Evolutionary conservation across 208 protist species (phyloP), one percentile per base, ranked within the genome.

Genomic region (Plasmodiophora brassicae): DNA sequence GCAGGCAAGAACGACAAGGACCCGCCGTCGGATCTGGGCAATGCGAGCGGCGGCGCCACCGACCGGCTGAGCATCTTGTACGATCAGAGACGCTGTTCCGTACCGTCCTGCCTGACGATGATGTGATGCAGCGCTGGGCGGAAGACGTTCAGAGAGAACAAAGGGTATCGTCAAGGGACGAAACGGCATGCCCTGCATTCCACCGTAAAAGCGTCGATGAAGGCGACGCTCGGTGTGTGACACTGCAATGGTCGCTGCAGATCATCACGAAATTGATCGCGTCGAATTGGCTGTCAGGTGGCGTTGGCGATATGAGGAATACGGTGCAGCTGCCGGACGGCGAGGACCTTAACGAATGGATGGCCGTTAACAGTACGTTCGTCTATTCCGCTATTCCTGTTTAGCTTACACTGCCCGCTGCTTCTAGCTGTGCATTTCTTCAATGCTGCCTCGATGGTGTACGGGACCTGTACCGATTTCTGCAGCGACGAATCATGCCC

Each of bases 401-500:
- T 8, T 20, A 14, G 50, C n/a, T 72, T 86, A 8, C 41, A 20
- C 5, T 46, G 10, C 20, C 22, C 5, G 43, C 25, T 44, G n/a
- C 5, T 84, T 84, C 10, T 50, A 92, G 91, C 97, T 0, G 95
- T 98, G 0, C 98, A 99, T 90, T 99, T 99, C 90, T 99, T 98
- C 94, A 99, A 99, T 93, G 98, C 98, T 86, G 98, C 98, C 1
- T 98, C 98, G 89, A 94, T 99, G 54, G 91, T 99, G 32, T 99
- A 99, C 90, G 97, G 96, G 84, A 98, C 96, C 0, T 94, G 99
- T 50, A 98, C 97, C n/a, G 97, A 99, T 90, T 99, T 98, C 90
- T 99, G 98, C 94, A 99, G 97, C 22, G 87, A 88, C 22, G 91
- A 93, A 50, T 94, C 89, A 14, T 99, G 98, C 89, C 96, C 96